Evolutionary conservation across 257 asterid genomes (phyloP), one percentile per base, ranked within the genome.

Genomic region (Lycium barbarum): DNA sequence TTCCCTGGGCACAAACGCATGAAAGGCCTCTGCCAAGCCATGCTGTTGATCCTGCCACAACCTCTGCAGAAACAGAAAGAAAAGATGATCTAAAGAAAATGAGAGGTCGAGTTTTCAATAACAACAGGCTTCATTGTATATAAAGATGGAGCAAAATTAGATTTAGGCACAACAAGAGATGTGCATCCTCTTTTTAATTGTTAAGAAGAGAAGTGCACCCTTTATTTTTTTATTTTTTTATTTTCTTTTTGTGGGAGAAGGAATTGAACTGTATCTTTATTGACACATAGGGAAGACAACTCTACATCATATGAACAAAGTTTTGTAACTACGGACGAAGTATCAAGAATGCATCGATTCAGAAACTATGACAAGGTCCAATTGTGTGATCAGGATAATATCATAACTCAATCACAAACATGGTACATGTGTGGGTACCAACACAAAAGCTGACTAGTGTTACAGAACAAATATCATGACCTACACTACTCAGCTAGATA

Each of bases 1-100:
- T 91, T 89, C 98, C 91, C 86, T 97, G 97, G 90, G 90, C 98
- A 90, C 99, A 95, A 81, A 97, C 99, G 79, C 99, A 97, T 12
- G 99, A 95, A 84, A 97, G 94, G 81, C 99, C 97, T 90, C 92
- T 92, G 83, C 99, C 98, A 84, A 95, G 92, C 99, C 99, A 97
- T 38, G 99, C 99, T 85, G 98, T 97, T 79, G 99, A 94, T 89
- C 99, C 99, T 81, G 97, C 97, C 82, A 93, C 94, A 86, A 91
- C 95, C 91, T 92, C 98, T 84, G 88, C 94, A 89, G 92, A 85
- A 84, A 88, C 87, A 89, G 84, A 91, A 87, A 73, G 90, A 84
- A 84, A 86, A 5, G 9, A 86, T 72, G 54, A 84, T 83, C 83
- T 83, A 86, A 83, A 78, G 65, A 70, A 49, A 82, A 86, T 47